phyloP scores from a whole-genome alignment of 495 filamentous ascomycete genomes.

The Aspergillus saccharolyticus region DNA sequence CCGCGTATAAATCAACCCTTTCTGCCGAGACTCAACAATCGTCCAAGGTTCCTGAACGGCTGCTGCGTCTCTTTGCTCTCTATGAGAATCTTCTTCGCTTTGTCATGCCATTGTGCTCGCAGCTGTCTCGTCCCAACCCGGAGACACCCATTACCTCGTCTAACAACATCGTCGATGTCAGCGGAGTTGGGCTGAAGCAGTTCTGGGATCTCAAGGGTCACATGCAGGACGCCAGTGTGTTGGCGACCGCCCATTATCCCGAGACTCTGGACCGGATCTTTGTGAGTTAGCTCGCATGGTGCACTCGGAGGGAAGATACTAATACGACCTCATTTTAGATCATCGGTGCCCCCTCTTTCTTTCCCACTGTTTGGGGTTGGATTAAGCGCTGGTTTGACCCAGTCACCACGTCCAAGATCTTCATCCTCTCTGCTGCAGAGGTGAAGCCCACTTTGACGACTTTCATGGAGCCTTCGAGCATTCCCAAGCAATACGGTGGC shows the following conservation, averaged over 20 bases:
- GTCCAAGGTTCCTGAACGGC: slow-evolving; percentile 52
- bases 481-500: slow-evolving; percentile 81
- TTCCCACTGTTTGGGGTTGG: slow-evolving; percentile 92
- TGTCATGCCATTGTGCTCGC: slow-evolving; percentile 74
- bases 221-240: slow-evolving; percentile 81
- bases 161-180: slow-evolving; percentile 88
- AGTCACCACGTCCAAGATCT: slow-evolving; percentile 87
- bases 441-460: slow-evolving; percentile 65
- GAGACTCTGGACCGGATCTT: slow-evolving; percentile 86
- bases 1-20: slow-evolving; percentile 63
- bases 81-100: slow-evolving; percentile 90
- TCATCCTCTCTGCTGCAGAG: slow-evolving; percentile 68
- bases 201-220: slow-evolving; percentile 89
- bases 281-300: slow-evolving; percentile 42
- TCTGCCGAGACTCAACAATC: slow-evolving; percentile 52
- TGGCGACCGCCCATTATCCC: slow-evolving; percentile 90
- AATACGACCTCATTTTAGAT: slow-evolving; percentile 46
- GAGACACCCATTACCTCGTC: slow-evolving; percentile 77
- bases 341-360: slow-evolving; percentile 84
- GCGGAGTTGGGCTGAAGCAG: slow-evolving; percentile 75
- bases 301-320: background rate
- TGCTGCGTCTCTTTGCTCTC: slow-evolving; percentile 76
- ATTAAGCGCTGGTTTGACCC: slow-evolving; percentile 96
- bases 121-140: slow-evolving; percentile 63
- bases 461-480: slow-evolving; percentile 75